Percentiles rank a stretch among this genome's conserved stretches.
Conservation (phyloP, 352 stramenopile genomes). For the Peronospora belbahrii region DNA sequence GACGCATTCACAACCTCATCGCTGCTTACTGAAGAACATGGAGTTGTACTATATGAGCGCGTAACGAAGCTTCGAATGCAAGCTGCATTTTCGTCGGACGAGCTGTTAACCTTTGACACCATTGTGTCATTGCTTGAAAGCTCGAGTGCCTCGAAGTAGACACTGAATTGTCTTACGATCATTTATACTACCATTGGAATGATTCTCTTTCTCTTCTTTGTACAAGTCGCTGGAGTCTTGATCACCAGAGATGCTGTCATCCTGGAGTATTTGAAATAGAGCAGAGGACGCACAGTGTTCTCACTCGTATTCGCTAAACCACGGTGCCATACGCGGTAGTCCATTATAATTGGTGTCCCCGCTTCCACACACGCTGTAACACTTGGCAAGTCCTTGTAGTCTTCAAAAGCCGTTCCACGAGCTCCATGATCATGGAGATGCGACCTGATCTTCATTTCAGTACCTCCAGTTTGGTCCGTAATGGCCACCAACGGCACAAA, state of each 20-base stretch:
- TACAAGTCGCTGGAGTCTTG: background rate
- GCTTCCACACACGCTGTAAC: slow-evolving; percentile 43
- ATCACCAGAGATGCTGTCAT: background rate
- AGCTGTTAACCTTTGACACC: slow-evolving; percentile 25
- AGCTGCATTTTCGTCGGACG: slow-evolving; percentile 22
- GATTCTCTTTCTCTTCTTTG: slow-evolving; percentile 37
- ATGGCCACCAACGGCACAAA: slow-evolving; percentile 63
- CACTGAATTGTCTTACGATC: background rate
- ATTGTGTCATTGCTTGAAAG: slow-evolving; percentile 16
- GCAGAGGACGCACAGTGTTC: slow-evolving; percentile 37
- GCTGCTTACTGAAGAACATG: slow-evolving; percentile 2
- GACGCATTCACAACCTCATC: slow-evolving; percentile 13
- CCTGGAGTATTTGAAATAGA: slow-evolving; percentile 69
- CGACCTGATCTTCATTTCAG: slow-evolving; percentile 59
- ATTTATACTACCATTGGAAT: slow-evolving; percentile 19
- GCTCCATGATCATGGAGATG: slow-evolving; percentile 38
- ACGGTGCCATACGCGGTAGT: slow-evolving; percentile 76
- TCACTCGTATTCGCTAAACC: slow-evolving; percentile 44
- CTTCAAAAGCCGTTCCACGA: slow-evolving; percentile 34
- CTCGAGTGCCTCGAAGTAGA: slow-evolving; percentile 10
- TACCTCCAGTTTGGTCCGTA: slow-evolving; percentile 38
- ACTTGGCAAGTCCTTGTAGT: slow-evolving; percentile 43
- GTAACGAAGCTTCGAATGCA: slow-evolving; percentile 21
- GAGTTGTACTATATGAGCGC: slow-evolving; percentile 4
- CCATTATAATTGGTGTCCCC: slow-evolving; percentile 59